phyloP scores from a whole-genome alignment of 306 rosid genomes.

The Glycine tomentella region DNA sequence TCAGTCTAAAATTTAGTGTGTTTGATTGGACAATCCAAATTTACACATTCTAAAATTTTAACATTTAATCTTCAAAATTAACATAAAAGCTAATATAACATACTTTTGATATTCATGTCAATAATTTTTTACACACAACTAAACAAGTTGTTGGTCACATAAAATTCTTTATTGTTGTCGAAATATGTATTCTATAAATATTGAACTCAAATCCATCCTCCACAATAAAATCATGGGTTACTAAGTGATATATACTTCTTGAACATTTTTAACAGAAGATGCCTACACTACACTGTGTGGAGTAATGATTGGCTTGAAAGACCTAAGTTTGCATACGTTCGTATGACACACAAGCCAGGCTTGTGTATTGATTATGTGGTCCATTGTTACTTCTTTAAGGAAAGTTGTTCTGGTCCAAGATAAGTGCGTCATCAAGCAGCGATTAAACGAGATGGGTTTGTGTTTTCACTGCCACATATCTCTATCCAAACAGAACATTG shows the following conservation, averaged over 20 bases:
- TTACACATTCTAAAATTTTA: too few species aligned
- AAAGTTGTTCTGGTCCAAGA: constrained; percentile 33
- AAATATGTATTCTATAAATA: too few species aligned
- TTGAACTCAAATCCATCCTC: too few species aligned
- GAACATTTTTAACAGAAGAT: constrained; percentile 32
- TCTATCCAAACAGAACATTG: constrained; percentile 2
- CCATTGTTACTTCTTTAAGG: constrained; percentile 36
- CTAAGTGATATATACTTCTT: background rate
- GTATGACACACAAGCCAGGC: constrained; percentile 29
- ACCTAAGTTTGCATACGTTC: background rate
- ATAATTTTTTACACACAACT: too few species aligned
- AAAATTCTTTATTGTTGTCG: too few species aligned
- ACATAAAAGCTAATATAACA: too few species aligned
- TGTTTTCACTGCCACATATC: constrained; percentile 38
- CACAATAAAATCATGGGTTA: too few species aligned
- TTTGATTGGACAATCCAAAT: too few species aligned
- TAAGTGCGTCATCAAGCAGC: constrained; percentile 31
- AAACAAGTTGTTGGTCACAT: too few species aligned
- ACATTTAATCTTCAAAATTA: too few species aligned
- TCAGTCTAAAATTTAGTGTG: too few species aligned
- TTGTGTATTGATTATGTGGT: constrained; percentile 31
- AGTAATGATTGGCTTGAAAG: constrained; percentile 52
- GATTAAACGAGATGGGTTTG: constrained; percentile 15
- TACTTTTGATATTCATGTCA: too few species aligned
- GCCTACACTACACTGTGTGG: constrained; percentile 8